A percentile compares a stretch with the other conserved stretches of the same genome.
phyloP scores from a whole-genome alignment of 2,329 filamentous ascomycete genomes.

The Microcyclospora pomicola region DNA sequence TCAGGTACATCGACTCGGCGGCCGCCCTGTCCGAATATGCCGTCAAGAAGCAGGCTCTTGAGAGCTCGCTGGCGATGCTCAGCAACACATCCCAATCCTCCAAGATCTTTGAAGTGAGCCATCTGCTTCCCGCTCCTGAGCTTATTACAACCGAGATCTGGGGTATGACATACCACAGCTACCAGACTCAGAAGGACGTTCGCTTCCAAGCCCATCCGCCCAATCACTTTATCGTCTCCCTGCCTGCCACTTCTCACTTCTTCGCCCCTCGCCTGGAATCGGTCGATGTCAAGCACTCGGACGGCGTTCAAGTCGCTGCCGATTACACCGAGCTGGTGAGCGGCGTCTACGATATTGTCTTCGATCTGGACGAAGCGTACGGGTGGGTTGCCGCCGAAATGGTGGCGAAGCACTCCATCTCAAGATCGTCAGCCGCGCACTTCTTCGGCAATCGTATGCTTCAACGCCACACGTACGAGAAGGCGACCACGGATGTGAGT shows the following conservation, averaged over 20 bases:
- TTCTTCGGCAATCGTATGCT: slow-evolving; percentile 16
- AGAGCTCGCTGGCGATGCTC: slow-evolving; percentile 6
- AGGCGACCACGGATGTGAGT: slow-evolving; percentile 15
- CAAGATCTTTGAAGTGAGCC: slow-evolving; percentile 12
- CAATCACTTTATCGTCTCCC: slow-evolving; percentile 17
- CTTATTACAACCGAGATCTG: slow-evolving; percentile 1
- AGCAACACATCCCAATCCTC: slow-evolving; percentile 8
- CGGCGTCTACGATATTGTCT: slow-evolving; percentile 15
- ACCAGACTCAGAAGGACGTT: slow-evolving; percentile 2
- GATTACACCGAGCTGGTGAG: slow-evolving; percentile 16
- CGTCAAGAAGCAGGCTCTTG: slow-evolving; percentile 8
- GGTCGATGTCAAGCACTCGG: background rate
- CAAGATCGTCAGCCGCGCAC: slow-evolving; percentile 11
- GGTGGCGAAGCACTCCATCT: slow-evolving; percentile 8
- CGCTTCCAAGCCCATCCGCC: slow-evolving; percentile 8
- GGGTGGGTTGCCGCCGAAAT: slow-evolving; percentile 13
- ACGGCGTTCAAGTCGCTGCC: slow-evolving; percentile 5
- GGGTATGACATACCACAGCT: slow-evolving; percentile 4
- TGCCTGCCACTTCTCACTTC: slow-evolving; percentile 6
- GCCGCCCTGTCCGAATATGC: background rate
- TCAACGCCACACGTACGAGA: slow-evolving; percentile 13
- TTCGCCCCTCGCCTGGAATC: slow-evolving; percentile 1
- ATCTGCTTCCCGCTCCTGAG: slow-evolving; percentile 13
- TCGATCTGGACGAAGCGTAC: slow-evolving; percentile 15
- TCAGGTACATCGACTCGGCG: background rate